Conservation (phyloP, 192 early-diverging fungal genomes). For the Phlyctochytrium planicorne region DNA sequence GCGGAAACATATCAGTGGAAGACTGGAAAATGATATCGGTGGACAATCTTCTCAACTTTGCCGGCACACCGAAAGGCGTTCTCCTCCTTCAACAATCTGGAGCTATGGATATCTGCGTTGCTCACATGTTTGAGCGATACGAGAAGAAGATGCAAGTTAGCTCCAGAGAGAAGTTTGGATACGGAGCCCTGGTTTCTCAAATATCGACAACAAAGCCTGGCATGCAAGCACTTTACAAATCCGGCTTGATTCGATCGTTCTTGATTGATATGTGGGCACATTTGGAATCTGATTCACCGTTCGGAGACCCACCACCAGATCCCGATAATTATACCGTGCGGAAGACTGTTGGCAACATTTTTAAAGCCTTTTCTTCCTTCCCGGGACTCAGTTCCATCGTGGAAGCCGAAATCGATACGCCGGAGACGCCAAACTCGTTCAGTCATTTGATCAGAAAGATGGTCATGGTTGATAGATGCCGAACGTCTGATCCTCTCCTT, state of each 20-base stretch:
- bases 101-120: constrained; percentile 41
- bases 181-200: constrained; percentile 53
- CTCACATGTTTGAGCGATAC: constrained; percentile 52
- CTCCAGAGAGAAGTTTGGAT: constrained; percentile 57
- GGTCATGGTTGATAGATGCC: constrained; percentile 17
- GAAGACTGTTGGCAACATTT: constrained; percentile 40
- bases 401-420: constrained; percentile 16
- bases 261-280: constrained; percentile 40
- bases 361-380: constrained; percentile 47
- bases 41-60: constrained; percentile 55
- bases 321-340: constrained; percentile 33
- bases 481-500: constrained; percentile 8
- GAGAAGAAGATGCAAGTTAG: constrained; percentile 55
- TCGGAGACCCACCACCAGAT: constrained; percentile 27
- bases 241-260: constrained; percentile 32
- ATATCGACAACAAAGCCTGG: constrained; percentile 43
- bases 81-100: constrained; percentile 42
- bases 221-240: constrained; percentile 41
- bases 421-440: constrained; percentile 12
- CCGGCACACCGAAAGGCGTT: constrained; percentile 49
- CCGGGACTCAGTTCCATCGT: constrained; percentile 36
- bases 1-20: constrained; percentile 7
- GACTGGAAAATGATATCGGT: constrained; percentile 40
- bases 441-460: constrained; percentile 15
- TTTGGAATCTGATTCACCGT: constrained; percentile 35